Conservation (phyloP, 2,329 filamentous ascomycete genomes). For the Colletotrichum coccodes region DNA sequence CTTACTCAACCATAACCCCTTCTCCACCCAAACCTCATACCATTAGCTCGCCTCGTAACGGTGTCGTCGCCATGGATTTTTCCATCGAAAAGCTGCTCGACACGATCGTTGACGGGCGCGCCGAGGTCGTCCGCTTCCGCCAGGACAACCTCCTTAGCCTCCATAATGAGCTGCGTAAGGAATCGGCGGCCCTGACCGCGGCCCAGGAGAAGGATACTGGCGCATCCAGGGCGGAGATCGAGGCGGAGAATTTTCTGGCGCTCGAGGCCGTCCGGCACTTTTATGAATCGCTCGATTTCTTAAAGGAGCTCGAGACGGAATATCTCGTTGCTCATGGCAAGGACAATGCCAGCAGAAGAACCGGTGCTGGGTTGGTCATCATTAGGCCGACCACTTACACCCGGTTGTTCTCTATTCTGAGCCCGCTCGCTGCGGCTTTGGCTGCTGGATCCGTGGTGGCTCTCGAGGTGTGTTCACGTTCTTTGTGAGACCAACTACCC, state of each 20-base stretch:
- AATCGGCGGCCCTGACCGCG: conserved; percentile 46
- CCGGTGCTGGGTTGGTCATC: conserved; percentile 36
- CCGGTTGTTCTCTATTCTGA: conserved; percentile 39
- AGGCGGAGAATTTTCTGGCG: conserved; percentile 51
- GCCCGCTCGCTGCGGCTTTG: conserved; percentile 38
- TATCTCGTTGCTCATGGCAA: conserved; percentile 35
- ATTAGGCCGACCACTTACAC: conserved; percentile 38
- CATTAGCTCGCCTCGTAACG: background rate
- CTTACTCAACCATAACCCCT: background rate
- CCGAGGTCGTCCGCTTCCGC: conserved; percentile 55
- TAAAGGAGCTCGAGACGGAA: conserved; percentile 35
- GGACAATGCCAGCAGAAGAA: conserved; percentile 20
- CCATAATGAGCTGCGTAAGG: conserved; percentile 47
- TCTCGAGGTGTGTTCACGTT: conserved; percentile 35
- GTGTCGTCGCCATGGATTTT: conserved; percentile 2
- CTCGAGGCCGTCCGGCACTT: conserved; percentile 50
- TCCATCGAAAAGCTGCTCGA: conserved; percentile 42
- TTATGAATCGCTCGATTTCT: conserved; percentile 49
- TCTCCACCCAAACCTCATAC: background rate
- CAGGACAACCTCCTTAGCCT: conserved; percentile 56
- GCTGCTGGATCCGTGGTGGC: conserved; percentile 42
- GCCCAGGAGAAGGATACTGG: conserved; percentile 52
- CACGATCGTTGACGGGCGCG: conserved; percentile 54
- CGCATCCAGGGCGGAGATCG: conserved; percentile 36
- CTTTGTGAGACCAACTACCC: conserved; percentile 30